Evolutionary conservation across 169 alveolate species (phyloP).

Genomic region (Plasmodium coatneyi): DNA sequence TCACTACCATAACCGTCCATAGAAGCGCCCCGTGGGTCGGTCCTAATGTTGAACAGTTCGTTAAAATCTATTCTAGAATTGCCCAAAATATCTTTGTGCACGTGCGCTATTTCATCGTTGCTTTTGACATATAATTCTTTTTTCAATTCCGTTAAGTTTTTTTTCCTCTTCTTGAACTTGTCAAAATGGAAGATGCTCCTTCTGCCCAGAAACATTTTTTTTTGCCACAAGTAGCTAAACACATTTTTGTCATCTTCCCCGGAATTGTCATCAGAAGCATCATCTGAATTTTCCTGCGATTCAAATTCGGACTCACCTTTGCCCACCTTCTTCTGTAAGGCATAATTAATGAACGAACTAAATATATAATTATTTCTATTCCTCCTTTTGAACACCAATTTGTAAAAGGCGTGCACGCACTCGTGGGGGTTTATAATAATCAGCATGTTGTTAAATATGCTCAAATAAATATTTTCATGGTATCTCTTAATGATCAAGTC

Average conservation of each 20-base stretch:
- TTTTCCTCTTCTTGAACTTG: slow-evolving; percentile 5
- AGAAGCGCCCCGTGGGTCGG: neutral
- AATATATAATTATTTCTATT: slow-evolving; percentile 70
- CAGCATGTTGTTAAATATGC: slow-evolving; percentile 60
- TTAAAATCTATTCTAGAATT: slow-evolving; percentile 10
- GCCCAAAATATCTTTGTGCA: slow-evolving; percentile 2
- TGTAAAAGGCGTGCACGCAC: slow-evolving; percentile 13
- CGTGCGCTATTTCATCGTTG: slow-evolving; percentile 23
- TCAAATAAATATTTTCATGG: slow-evolving; percentile 39
- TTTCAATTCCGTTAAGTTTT: neutral
- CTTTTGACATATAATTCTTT: slow-evolving; percentile 29
- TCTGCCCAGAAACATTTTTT: neutral
- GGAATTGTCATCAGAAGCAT: slow-evolving; percentile 11
- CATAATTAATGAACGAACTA: slow-evolving; percentile 15
- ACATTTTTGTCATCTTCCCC: slow-evolving; percentile 1
- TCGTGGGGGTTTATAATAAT: slow-evolving; percentile 41
- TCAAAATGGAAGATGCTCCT: neutral
- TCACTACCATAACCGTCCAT: neutral
- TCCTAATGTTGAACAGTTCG: slow-evolving; percentile 17
- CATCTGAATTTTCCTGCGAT: neutral
- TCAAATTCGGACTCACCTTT: neutral
- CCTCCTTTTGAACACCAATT: slow-evolving; percentile 42
- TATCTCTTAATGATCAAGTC: slow-evolving; percentile 47
- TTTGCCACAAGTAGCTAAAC: neutral
- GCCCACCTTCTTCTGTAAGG: neutral